Evolutionary conservation across 1,284 basidiomycete genomes (phyloP), one percentile per base, ranked within the genome.

Genomic region (Albatrellus sp.): DNA sequence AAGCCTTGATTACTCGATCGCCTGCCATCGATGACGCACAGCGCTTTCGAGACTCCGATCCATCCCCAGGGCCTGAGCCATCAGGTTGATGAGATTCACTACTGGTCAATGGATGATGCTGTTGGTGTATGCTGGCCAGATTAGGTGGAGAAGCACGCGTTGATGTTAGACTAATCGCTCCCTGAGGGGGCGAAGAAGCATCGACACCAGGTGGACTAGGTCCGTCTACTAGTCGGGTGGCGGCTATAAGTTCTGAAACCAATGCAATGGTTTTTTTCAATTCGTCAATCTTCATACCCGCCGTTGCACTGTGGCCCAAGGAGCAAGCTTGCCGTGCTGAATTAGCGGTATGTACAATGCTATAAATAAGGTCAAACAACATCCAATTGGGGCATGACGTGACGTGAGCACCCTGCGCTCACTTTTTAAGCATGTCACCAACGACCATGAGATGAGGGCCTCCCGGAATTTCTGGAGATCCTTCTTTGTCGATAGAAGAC

Each of bases 21-120:
- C 71, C 76, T 16, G 68, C 73, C 47, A 75, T 63, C 41, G 73
- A 74, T n/a, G 78, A 77, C 12, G 73, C 79, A 49, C 76, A 80
- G 17, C 80, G 75, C 57, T 84, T 84, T 39, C 81, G 75, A 42
- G 63, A 59, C 49, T 59, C 54, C 24, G 64, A 60, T 14, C 57
- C 55, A 17, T 54, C 50, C 44, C 56, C 58, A n/a, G 51, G 48
- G 42, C 55, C 48, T 13, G 45, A 32, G 29, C 48, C 36, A 33
- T 64, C 60, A 24, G 24, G 24, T 4, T 24, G 24, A 4, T 24
- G 24, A 24, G 42, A 54, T 44, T 33, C 57, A 51, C 8, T 52
- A 52, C 42, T 16, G 52, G 45, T 41, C 55, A 36, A 41, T 44
- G 37, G 48, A 49, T 46, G 55, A 17, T 54, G 49, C 40, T 47